These are phyloP conservation scores for Phytophthora aleatoria DNA, from an alignment of 352 stramenopile genomes.

Conservation along the genomic window DNA sequence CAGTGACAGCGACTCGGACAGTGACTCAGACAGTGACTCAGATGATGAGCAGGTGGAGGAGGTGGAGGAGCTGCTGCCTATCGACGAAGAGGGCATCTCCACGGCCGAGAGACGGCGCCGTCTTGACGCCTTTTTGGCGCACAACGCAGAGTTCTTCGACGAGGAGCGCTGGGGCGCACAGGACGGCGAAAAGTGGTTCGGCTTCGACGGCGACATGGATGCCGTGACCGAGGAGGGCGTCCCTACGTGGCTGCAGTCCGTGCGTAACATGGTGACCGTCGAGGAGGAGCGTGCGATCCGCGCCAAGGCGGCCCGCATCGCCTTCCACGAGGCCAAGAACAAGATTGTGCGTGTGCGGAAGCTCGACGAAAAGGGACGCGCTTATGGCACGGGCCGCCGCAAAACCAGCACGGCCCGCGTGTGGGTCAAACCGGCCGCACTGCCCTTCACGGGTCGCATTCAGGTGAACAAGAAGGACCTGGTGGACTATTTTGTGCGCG, in stretches of 20 bases:
- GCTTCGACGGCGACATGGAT: slow-evolving; percentile 81
- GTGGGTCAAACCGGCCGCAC: slow-evolving; percentile 88
- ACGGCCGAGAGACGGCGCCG: slow-evolving; percentile 30
- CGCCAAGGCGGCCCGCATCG: slow-evolving; percentile 66
- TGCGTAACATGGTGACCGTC: slow-evolving; percentile 71
- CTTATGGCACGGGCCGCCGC: slow-evolving; percentile 92
- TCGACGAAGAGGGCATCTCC: slow-evolving; percentile 43
- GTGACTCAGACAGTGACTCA: slow-evolving; percentile 37
- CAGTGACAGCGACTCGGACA: slow-evolving; percentile 23
- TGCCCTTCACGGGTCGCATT: slow-evolving; percentile 88
- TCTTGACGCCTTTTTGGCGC: slow-evolving; percentile 36
- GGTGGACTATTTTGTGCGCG: slow-evolving; percentile 92
- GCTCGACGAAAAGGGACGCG: slow-evolving; percentile 77
- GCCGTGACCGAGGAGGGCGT: slow-evolving; percentile 78
- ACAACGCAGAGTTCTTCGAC: slow-evolving; percentile 70
- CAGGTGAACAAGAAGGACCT: slow-evolving; percentile 95
- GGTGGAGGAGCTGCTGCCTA: slow-evolving; percentile 33
- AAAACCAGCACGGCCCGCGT: slow-evolving; percentile 95
- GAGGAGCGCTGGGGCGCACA: slow-evolving; percentile 68
- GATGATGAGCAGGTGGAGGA: slow-evolving; percentile 27
- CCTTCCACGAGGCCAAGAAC: slow-evolving; percentile 74
- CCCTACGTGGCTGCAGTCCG: slow-evolving; percentile 81
- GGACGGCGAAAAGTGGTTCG: slow-evolving; percentile 79
- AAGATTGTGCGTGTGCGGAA: slow-evolving; percentile 73
- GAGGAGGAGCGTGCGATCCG: slow-evolving; percentile 69